Evolutionary conservation across 2,329 filamentous ascomycete species (phyloP).

Genomic region (Talaromyces verruculosus): DNA sequence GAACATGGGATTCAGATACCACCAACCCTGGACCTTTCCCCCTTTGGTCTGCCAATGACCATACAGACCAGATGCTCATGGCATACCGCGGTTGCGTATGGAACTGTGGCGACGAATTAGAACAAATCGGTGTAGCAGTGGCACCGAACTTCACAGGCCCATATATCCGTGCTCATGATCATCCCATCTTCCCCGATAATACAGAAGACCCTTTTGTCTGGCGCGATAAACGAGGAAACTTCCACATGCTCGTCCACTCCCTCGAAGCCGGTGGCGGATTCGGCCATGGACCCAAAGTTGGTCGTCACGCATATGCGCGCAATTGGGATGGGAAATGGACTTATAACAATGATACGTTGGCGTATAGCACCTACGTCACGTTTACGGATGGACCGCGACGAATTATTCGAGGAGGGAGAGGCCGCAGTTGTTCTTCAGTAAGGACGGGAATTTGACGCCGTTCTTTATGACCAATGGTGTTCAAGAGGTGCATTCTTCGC

Average conservation of each 20-base stretch:
- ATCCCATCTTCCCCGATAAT: slow-evolving; percentile 25
- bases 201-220: slow-evolving; percentile 40
- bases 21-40: slow-evolving; percentile 23
- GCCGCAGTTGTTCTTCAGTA: slow-evolving; percentile 52
- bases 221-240: slow-evolving; percentile 39
- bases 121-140: slow-evolving; percentile 23
- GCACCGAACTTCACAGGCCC: slow-evolving; percentile 21
- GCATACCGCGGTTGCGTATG: slow-evolving; percentile 23
- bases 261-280: slow-evolving; percentile 32
- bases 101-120: slow-evolving; percentile 20
- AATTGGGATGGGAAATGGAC: slow-evolving; percentile 33
- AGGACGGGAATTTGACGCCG: slow-evolving; percentile 49
- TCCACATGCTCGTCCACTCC: slow-evolving; percentile 37
- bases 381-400: slow-evolving; percentile 43
- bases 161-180: slow-evolving; percentile 24
- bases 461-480: slow-evolving; percentile 52
- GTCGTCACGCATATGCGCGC: slow-evolving; percentile 35
- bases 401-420: slow-evolving; percentile 49
- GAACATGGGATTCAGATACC: slow-evolving; percentile 22
- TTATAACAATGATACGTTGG: slow-evolving; percentile 33
- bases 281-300: slow-evolving; percentile 34
- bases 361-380: slow-evolving; percentile 29
- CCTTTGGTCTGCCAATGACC: slow-evolving; percentile 3
- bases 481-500: slow-evolving; percentile 40
- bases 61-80: slow-evolving; percentile 17